Conservation (phyloP, 495 filamentous ascomycete species). For the Hyaloscypha finlandica region DNA sequence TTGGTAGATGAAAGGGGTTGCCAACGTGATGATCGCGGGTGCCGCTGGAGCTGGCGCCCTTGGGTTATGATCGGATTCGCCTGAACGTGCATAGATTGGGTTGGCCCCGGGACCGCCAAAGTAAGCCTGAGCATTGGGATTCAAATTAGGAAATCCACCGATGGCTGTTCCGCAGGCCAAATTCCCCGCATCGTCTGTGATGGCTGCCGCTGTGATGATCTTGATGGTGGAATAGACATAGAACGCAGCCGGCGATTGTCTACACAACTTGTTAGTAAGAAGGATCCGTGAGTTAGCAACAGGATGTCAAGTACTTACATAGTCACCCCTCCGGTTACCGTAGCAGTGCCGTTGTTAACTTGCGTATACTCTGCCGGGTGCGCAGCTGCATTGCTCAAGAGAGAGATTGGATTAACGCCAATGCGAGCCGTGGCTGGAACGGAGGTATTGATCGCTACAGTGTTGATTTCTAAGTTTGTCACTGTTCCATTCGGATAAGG, state of each 20-base stretch:
- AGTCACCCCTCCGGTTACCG: constrained; percentile 12
- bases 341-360: not conserved
- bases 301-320: constrained; percentile 9
- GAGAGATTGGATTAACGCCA: constrained; percentile 15
- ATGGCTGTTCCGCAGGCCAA: constrained; percentile 16
- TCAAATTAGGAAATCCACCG: constrained; percentile 9
- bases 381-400: constrained; percentile 5
- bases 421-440: not conserved
- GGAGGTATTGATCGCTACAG: not conserved
- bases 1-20: constrained; percentile 19
- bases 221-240: constrained; percentile 22
- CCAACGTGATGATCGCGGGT: constrained; percentile 4
- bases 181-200: constrained; percentile 8
- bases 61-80: no score
- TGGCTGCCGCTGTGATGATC: constrained; percentile 16
- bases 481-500: constrained; percentile 5
- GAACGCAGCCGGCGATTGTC: constrained; percentile 24
- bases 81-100: not conserved
- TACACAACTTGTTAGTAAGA: not conserved
- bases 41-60: not conserved
- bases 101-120: constrained; percentile 4
- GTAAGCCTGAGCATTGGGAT: constrained; percentile 23
- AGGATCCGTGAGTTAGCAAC: not conserved
- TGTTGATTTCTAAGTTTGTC: constrained; percentile 1
- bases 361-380: not conserved